Percentiles rank a stretch among this genome's conserved stretches.
These are phyloP conservation scores for Piper betle DNA, from an alignment of 164 flowering plant species.

Conservation along the genomic window DNA sequence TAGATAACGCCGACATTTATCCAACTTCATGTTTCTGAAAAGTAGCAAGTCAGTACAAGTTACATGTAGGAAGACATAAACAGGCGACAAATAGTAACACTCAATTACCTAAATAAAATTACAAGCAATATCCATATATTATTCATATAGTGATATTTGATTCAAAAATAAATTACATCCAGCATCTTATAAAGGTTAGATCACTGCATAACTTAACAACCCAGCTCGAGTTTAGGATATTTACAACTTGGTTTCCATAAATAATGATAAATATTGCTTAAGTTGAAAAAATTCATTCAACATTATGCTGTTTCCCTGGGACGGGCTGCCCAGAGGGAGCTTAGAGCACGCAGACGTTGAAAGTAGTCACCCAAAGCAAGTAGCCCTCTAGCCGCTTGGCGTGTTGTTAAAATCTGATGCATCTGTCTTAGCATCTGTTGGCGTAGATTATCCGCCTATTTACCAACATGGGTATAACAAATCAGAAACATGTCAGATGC, in stretches of 20 bases:
- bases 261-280: neutral
- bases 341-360: conserved; percentile 66
- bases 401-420: conserved; percentile 46
- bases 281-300: neutral
- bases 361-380: conserved; percentile 77
- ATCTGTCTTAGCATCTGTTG: conserved; percentile 60
- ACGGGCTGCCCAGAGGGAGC: conserved; percentile 65
- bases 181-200: neutral
- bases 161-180: neutral
- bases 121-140: no score
- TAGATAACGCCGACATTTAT: no score
- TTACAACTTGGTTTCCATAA: neutral
- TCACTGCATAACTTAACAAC: neutral
- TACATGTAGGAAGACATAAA: no score
- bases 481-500: neutral
- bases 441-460: conserved; percentile 84
- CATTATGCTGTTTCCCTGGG: conserved; percentile 44
- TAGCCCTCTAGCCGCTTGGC: conserved; percentile 72
- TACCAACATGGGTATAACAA: neutral
- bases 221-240: neutral
- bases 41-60: no score
- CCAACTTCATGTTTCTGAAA: no score
- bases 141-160: neutral
- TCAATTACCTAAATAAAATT: no score
- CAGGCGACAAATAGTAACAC: no score